Base-by-base conservation (phyloP, 2,329 filamentous ascomycete species). In the Cordyceps tenuipes region DNA sequence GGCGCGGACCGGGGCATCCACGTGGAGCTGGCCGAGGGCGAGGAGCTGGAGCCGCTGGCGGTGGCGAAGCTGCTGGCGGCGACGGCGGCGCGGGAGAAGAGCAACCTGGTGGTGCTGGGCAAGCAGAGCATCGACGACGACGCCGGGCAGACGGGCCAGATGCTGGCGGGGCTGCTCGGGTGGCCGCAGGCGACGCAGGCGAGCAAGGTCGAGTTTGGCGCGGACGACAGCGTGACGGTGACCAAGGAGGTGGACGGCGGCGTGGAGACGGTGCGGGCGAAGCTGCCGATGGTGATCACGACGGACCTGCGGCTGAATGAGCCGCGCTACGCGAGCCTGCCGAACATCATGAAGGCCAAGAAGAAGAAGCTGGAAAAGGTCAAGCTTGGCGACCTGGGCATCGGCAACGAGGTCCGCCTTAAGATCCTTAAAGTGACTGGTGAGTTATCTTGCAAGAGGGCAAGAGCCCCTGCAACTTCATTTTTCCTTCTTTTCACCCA, bases 281-380 rank as follows among this genome's bases (percentile, higher is more conserved):
- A 88, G 79, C 76, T 99, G 75, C 94, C 94, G 0, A 86, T 97
- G 86, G 79, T 99, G 57, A 89, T 99, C 68, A 99, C 94, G 63
- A 96, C 94, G 63, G 94, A 99, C 79, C 75, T 99, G 77, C 80
- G 94, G 57, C 78, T 99, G 73, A 99, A 99, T 71, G 91, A 95
- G 83, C 94, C 94, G 62, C 81, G 94, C 65, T 99, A 96, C 74
- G 94, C 93, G 23, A 96, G 86, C 75, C 75, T 99, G 83, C 93
- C 92, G 55, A 97, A 97, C 73, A 97, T 99, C 66, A 99, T 99
- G 94, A 99, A 97, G 87, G 94, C 94, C 57, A 99, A 99, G 89
- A 99, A 97, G 89, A 99, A 99, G 88, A 90, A 90, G 70, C 71
- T 99, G 68, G 91, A 94, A 69, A 97, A 97, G 88, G 88, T 91